A percentile compares a stretch with the other conserved stretches of the same genome.
Evolutionary conservation across 1,139 yeast genomes (phyloP).

Genomic region (Hemisphaericaspora subhashii): DNA sequence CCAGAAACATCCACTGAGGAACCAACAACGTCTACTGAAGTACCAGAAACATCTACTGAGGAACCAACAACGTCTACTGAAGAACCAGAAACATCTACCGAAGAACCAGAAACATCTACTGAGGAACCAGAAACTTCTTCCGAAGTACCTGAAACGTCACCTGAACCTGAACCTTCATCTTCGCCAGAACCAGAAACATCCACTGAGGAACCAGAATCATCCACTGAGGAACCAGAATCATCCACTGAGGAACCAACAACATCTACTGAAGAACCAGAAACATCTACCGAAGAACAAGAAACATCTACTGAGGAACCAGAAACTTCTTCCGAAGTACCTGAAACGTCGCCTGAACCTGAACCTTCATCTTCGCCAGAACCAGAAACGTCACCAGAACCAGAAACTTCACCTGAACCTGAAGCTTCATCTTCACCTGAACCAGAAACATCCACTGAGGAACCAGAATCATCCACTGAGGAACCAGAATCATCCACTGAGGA

Average conservation of each 20-base stretch:
- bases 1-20: constrained; percentile 1
- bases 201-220: background rate
- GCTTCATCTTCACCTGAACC: no score
- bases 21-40: background rate
- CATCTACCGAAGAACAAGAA: background rate
- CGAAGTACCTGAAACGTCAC: background rate
- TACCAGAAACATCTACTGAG: background rate
- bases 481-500: background rate
- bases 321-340: background rate
- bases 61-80: background rate
- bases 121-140: background rate
- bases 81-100: background rate
- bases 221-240: background rate
- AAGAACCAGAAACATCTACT: background rate
- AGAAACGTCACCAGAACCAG: background rate
- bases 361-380: background rate
- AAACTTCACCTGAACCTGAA: no score
- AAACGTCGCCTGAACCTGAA: background rate
- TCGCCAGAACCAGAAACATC: background rate
- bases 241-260: background rate
- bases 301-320: constrained; percentile 1
- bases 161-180: no score
- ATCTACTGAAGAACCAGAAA: background rate
- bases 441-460: background rate
- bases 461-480: background rate